Evolutionary conservation across 1,284 basidiomycete genomes (phyloP), one percentile per base, ranked within the genome.

Genomic region (Melanopsichium pennsylvanicum): DNA sequence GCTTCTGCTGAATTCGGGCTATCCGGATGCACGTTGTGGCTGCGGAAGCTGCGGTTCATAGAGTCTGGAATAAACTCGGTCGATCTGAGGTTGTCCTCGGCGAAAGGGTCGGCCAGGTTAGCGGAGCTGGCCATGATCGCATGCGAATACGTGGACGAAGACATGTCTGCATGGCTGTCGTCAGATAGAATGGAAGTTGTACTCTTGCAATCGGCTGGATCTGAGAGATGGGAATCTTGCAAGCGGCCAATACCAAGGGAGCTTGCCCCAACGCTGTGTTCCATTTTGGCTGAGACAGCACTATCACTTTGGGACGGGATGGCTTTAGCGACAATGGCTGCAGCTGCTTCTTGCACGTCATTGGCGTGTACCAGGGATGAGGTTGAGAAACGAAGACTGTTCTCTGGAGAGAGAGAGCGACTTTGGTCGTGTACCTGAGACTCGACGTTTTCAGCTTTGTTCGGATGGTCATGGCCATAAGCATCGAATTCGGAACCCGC

Each of bases 91-190:
- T 47, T 50, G 8, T 63, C 60, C 10, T 58, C 19, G 6, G 49
- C 50, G 22, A 72, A 72, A 9, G 70, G 70, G 29, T 72, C 70
- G 29, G 59, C 70, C 7, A 72, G 55, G 27, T 64, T 43, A 3
- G 70, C 70, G 4, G 70, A 72, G 47, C 70, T 72, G 15, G 70
- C 57, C 41, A 51, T 35, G 47, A 70, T 68, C 15, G 62, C 50
- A 33, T 48, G 45, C 1, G 58, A 42, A 21, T 47, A 38, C 25
- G 16, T 32, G 0, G 56, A 64, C 5, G 43, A 36, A 9, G 44
- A 18, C n/a, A 52, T 4, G 18, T 45, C 32, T 9, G 18, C 3
- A 3, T 19, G 13, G 6, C 32, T 19, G 15, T 37, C 23, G 2
- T 37, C 27, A 2, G 26, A 13, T n/a, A 31, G 18, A 10, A 19